A percentile compares a stretch with the other conserved stretches of the same genome.
phyloP scores from a whole-genome alignment of 257 asterid species.

The Penstemon barbatus region DNA sequence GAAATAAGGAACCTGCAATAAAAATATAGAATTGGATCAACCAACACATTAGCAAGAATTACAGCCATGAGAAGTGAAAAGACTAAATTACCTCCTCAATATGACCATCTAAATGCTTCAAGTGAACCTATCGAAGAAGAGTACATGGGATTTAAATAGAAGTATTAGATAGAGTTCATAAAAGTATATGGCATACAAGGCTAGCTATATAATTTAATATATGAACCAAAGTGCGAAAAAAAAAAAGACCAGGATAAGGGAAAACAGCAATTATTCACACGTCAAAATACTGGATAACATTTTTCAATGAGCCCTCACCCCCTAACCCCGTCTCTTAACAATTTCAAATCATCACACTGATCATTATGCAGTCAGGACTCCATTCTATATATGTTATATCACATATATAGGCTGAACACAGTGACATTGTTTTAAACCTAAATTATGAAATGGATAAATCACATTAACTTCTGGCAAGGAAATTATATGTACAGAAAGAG shows the following conservation, averaged over 20 bases:
- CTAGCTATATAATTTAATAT: neutral
- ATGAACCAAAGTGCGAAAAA: neutral
- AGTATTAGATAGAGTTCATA: neutral
- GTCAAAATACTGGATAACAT: neutral
- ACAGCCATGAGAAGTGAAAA: conserved; percentile 28
- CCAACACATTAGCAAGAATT: conserved; percentile 30
- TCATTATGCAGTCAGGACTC: neutral
- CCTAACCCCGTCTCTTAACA: neutral
- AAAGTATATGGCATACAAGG: neutral
- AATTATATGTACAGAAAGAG: neutral
- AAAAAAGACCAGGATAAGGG: neutral
- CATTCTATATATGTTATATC: neutral
- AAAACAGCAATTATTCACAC: neutral
- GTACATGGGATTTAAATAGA: conserved; percentile 24
- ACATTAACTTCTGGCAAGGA: no score
- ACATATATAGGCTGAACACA: neutral
- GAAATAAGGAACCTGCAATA: conserved; percentile 95
- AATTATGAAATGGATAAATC: no score
- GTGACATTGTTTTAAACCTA: neutral
- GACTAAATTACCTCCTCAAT: conserved; percentile 76
- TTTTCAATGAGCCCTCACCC: neutral
- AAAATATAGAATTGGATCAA: conserved; percentile 41
- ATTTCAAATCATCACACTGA: neutral
- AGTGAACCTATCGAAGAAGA: conserved; percentile 66
- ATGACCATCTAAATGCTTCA: conserved; percentile 98